Conservation (phyloP, 2,329 filamentous ascomycete genomes). For the Fusarium miscanthi region DNA sequence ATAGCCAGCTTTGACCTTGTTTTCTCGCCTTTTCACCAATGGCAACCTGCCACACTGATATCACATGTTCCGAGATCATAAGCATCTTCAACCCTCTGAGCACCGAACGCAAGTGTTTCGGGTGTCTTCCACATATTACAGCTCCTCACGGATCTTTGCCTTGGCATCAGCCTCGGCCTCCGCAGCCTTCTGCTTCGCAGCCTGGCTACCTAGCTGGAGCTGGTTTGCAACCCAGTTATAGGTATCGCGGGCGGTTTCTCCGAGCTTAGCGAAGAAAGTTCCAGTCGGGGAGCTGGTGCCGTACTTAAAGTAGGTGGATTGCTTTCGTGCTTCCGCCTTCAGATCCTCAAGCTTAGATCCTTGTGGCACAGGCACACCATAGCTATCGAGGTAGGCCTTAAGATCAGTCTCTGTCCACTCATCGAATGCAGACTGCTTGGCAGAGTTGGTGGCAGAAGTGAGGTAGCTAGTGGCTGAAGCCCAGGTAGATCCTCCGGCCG, state of each 20-base stretch:
- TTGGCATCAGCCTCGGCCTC: conserved; percentile 49
- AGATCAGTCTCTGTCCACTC: conserved; percentile 79
- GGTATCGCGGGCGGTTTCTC: conserved; percentile 58
- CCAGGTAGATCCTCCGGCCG: conserved; percentile 66
- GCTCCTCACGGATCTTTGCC: conserved; percentile 59
- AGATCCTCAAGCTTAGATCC: conserved; percentile 76
- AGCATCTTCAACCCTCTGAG: not conserved
- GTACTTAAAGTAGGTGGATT: conserved; percentile 81
- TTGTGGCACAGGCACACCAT: conserved; percentile 75
- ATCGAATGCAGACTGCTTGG: conserved; percentile 75
- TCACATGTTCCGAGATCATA: not conserved
- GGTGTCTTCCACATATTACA: conserved; percentile 51
- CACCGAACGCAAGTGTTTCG: not conserved
- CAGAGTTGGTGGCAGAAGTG: conserved; percentile 70
- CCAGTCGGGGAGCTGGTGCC: conserved; percentile 74
- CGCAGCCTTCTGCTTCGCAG: conserved; percentile 60
- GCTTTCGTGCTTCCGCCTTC: conserved; percentile 75
- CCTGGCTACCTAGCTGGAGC: conserved; percentile 60
- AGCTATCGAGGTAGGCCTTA: conserved; percentile 83
- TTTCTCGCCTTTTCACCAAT: not conserved
- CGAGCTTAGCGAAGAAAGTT: conserved; percentile 74
- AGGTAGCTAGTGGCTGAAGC: conserved; percentile 80
- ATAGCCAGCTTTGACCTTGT: not conserved
- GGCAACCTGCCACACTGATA: not conserved
- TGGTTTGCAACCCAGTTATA: conserved; percentile 65